These are phyloP conservation scores for Simplicillium sp. DNA, from an alignment of 2,329 filamentous ascomycete species.

Conservation along the genomic window DNA sequence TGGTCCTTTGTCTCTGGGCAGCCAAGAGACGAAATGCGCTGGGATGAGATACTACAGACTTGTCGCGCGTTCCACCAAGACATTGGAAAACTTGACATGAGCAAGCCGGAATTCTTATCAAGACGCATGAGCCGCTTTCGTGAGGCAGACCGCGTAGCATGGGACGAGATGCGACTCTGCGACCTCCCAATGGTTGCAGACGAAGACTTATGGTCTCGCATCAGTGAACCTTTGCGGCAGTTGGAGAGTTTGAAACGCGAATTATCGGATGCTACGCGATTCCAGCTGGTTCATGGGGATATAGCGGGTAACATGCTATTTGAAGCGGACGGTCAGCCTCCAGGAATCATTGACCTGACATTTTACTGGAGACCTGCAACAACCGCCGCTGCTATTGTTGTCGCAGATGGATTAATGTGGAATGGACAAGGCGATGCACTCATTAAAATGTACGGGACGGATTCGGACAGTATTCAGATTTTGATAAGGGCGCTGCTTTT, in stretches of 20 bases:
- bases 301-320: constrained; percentile 7
- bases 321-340: neutral
- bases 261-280: neutral
- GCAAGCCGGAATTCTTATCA: constrained; percentile 4
- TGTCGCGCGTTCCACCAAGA: constrained; percentile 1
- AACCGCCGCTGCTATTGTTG: constrained; percentile 7
- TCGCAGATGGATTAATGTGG: constrained; percentile 7
- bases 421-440: constrained; percentile 2
- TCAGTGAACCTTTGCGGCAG: neutral
- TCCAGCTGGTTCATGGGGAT: constrained; percentile 6
- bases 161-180: constrained; percentile 2
- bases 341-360: constrained; percentile 8
- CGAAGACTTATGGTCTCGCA: neutral
- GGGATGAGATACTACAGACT: neutral
- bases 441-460: constrained; percentile 5
- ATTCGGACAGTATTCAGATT: constrained; percentile 4
- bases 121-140: constrained; percentile 3
- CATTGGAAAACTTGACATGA: neutral
- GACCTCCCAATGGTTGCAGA: neutral
- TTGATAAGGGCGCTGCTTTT: constrained; percentile 6
- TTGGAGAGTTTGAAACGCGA: constrained; percentile 1
- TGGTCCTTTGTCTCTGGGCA: neutral
- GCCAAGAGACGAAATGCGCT: neutral
- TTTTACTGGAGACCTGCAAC: constrained; percentile 6
- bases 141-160: constrained; percentile 6